Evolutionary conservation across 2,329 filamentous ascomycete genomes (phyloP).

Genomic region (Pseudopithomyces maydicus): DNA sequence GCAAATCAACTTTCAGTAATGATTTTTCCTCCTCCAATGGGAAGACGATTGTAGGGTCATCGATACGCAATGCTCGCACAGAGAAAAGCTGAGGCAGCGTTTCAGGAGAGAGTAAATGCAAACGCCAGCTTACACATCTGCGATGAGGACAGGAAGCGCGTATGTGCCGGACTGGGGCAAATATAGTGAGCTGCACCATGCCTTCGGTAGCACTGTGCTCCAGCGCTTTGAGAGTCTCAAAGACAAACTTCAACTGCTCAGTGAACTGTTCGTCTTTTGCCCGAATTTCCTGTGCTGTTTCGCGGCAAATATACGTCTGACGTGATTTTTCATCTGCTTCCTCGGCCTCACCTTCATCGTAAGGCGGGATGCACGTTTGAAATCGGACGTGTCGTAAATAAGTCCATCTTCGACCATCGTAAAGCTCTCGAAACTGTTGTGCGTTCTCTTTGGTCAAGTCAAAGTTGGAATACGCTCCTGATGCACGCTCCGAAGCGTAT

Average conservation of each 20-base stretch:
- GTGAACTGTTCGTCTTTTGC: constrained; percentile 18
- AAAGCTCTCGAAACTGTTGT: background rate
- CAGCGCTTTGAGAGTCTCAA: constrained; percentile 10
- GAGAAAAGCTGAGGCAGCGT: constrained; percentile 4
- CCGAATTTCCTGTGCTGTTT: constrained; percentile 11
- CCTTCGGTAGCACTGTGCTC: constrained; percentile 9
- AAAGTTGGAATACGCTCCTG: constrained; percentile 1
- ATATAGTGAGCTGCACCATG: constrained; percentile 12
- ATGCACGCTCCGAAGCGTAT: constrained; percentile 8
- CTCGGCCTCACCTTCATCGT: background rate
- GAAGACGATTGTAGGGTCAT: background rate
- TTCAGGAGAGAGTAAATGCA: constrained; percentile 8
- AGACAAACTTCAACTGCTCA: constrained; percentile 13
- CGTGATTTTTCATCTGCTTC: background rate
- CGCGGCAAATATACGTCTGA: constrained; percentile 8
- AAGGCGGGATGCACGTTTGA: background rate
- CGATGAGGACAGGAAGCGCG: background rate
- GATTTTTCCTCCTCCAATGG: constrained; percentile 5
- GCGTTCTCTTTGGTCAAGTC: background rate
- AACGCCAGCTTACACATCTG: constrained; percentile 8
- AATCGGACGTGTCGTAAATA: background rate
- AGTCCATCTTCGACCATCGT: background rate
- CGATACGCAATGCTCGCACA: background rate
- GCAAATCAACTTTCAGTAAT: constrained; percentile 10
- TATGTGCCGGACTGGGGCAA: constrained; percentile 4